Evolutionary conservation across 495 filamentous ascomycete genomes (phyloP), one percentile per base, ranked within the genome.

Genomic region (Elaphomyces granulatus): DNA sequence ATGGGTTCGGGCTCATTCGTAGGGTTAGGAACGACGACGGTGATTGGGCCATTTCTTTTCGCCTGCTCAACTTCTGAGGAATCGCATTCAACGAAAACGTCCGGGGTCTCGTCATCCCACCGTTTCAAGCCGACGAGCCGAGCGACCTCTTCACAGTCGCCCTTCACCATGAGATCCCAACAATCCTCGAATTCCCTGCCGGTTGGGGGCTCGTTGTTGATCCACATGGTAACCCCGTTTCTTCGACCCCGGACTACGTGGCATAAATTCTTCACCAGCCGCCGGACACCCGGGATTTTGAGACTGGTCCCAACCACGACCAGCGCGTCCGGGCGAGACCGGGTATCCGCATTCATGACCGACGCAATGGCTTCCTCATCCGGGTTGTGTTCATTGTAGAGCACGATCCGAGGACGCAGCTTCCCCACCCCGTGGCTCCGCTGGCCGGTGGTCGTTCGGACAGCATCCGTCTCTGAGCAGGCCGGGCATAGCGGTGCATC

Each of bases 321-420:
- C 17, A 98, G 65, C 4, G 87, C 87, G 49, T 95, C 92, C 0
- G 90, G 90, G 26, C 86, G 71, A 20, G 77, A 75, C 37, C 82
- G 78, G 16, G 96, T 61, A 55, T 98, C 90, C 2, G 84, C 75
- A 34, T 71, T 76, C 44, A 87, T 81, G 9, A 93, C 84, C 6
- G 84, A 78, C 10, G 90, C 87, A 53, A 98, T 98, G 15, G 90
- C 87, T 44, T 94, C 88, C 35, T 87, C 83, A 45, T 98, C 90
- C 1, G 90, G 88, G 52, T 94, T 93, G 55, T 84, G 80, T 57
- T 98, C 90, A 58, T 98, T 94, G 64, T 98, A 98, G 17, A 98
- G 68, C 1, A 95, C 87, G 59, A 98, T 94, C 16, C 90, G 77
- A 14, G 90, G 90, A 17, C 90, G 77, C 42, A 98, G 67, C 39